phyloP scores from a whole-genome alignment of 2,329 filamentous ascomycete genomes.

The Endocalyx cinctus region DNA sequence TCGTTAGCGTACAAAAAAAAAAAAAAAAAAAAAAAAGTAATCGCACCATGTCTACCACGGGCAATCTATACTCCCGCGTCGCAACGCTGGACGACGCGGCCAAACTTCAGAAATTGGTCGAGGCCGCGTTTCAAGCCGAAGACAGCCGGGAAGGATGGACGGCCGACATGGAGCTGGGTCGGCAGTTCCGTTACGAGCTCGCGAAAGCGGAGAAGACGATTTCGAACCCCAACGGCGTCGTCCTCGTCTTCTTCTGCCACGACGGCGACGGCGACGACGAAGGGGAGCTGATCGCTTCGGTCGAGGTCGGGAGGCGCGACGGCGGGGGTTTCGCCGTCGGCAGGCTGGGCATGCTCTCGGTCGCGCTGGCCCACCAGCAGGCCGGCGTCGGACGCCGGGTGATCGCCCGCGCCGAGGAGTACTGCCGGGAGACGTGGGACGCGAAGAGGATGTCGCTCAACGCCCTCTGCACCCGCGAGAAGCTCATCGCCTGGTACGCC shows the following conservation, averaged over 20 bases:
- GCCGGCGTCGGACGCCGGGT: not conserved
- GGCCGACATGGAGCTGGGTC: not conserved
- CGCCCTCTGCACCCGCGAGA: not conserved
- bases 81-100: not conserved
- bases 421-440: not conserved
- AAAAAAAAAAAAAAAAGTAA: not conserved
- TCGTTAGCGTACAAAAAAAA: too few relatives aligned
- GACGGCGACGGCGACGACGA: not conserved
- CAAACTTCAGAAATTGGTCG: not conserved
- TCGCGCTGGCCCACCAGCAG: not conserved
- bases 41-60: not conserved
- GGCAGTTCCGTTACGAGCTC: not conserved
- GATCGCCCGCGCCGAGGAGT: not conserved
- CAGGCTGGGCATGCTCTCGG: not conserved
- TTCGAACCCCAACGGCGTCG: not conserved
- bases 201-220: not conserved
- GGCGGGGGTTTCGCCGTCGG: not conserved
- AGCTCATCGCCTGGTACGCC: not conserved
- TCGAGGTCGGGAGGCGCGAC: not conserved
- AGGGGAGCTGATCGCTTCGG: not conserved
- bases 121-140: conserved; percentile 1
- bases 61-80: not conserved
- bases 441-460: not conserved
- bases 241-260: not conserved
- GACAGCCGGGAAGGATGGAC: conserved; percentile 1